These are phyloP conservation scores for Teratosphaeriaceae sp. DNA, from an alignment of 2,329 filamentous ascomycete genomes.

Conservation along the genomic window DNA sequence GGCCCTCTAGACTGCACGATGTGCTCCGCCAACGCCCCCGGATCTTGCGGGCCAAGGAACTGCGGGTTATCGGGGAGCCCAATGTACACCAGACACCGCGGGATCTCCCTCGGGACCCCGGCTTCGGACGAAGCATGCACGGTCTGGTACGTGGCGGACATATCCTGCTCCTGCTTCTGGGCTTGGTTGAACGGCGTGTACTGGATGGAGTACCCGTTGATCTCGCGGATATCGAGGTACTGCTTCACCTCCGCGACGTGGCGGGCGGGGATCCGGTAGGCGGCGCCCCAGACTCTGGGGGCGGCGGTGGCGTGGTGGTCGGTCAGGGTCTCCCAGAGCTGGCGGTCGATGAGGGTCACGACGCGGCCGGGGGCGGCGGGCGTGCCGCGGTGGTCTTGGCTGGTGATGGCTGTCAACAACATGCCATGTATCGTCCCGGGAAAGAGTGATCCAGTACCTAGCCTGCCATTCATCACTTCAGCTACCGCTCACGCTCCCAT, in stretches of 20 bases:
- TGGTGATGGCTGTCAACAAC: constrained; percentile 34
- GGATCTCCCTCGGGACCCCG: constrained; percentile 31
- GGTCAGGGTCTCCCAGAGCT: constrained; percentile 70
- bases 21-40: constrained; percentile 68
- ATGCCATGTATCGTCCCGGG: neutral
- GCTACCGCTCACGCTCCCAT: constrained; percentile 4
- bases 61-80: constrained; percentile 89
- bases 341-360: constrained; percentile 80
- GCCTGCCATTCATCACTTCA: constrained; percentile 17
- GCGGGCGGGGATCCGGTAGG: constrained; percentile 67
- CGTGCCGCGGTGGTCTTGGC: constrained; percentile 91
- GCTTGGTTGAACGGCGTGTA: constrained; percentile 62
- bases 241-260: constrained; percentile 73
- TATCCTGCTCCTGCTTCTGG: constrained; percentile 38
- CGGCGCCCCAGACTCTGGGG: constrained; percentile 79
- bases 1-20: constrained; percentile 72
- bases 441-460: constrained; percentile 18
- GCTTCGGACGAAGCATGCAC: constrained; percentile 2
- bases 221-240: constrained; percentile 93
- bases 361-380: constrained; percentile 82
- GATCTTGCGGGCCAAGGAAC: constrained; percentile 79
- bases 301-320: constrained; percentile 57
- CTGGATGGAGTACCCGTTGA: constrained; percentile 94
- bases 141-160: constrained; percentile 33
- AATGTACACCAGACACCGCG: constrained; percentile 74